Base-by-base conservation (phyloP, 768 basidiomycete species). In the Termitomyces sp. region DNA sequence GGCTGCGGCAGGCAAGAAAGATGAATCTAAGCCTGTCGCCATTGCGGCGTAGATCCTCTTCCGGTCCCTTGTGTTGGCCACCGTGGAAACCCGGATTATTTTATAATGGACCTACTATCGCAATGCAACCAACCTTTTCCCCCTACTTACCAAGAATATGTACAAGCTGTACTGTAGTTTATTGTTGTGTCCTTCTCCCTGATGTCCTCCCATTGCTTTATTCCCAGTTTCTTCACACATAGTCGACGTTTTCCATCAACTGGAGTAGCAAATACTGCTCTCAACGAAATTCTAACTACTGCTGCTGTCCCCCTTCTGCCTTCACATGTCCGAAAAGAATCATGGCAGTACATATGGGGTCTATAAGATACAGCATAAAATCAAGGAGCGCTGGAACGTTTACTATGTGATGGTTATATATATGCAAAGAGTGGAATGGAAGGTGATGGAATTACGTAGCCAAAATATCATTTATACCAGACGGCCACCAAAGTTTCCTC, bases 1-100 rank as follows among this genome's bases (percentile, higher is more conserved):
- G 47, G 81, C 82, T 21, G 80, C 78, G 23, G 77, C 78, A 54
- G 79, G 73, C 66, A 87, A 86, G 71, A 85, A 86, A 65, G 79
- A 81, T 56, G 84, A 81, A 43, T 72, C 78, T 33, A 78, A 81
- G 44, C 67, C 80, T 47, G 77, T 80, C 45, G 71, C 77, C 9
- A 78, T 78, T 41, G 66, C 77, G 53, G 79, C 75, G 11, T 77
- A 67, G 64, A 55, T 28, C 11, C n/a, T 33, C 23, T 11, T 31
- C 21, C 19, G n/a, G 19, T 38, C 26, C 49, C 41, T 17, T 33
- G 48, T 21, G 12, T 38, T 23, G 7, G 41, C 43, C 28, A 47
- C 46, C 38, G 1, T 28, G 35, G 50, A 35, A 56, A 21, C 41
- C 26, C 45, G 53, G 58, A 46, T 60, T 38, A 12, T 49, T 47